Base-by-base conservation (phyloP, 2,329 filamentous ascomycete genomes). In the Sporothrix schenckii region DNA sequence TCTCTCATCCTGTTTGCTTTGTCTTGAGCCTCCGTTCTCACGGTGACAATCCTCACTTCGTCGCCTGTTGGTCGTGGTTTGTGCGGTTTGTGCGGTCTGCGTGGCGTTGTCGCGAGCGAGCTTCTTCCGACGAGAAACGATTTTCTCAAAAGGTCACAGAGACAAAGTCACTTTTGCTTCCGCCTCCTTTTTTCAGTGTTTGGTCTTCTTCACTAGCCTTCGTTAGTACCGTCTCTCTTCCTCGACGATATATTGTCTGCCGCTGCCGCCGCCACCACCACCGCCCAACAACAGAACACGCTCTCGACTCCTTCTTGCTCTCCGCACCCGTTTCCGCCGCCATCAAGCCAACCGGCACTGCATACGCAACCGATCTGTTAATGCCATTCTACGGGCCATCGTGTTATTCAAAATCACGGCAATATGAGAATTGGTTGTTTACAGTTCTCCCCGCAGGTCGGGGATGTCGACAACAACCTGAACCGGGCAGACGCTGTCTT, bases 361-460 rank as follows among this genome's bases (percentile, higher is more conserved):
- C 5, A 6, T n/a, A 6, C 50, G 13, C 41, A 44, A 24, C 50
- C 53, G 10, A 58, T 16, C 24, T 5, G 54, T 58, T 58, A 13
- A 58, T 58, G 27, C 54, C 54, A n/a, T 16, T 16, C 52, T 6
- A 54, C 52, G 13, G 6, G 13, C 24, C 24, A 6, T 30, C 3
- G 10, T 24, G 0, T 16, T 34, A 4, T 9, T 24, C 10, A 3
- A 54, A 30, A 10, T 41, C 19, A 52, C 21, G 14, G 6, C 52
- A 78, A 70, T 24, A 80, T 81, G 75, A 71, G 70, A 54, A 76
- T 76, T 30, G 75, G 67, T 0, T 91, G 89, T 71, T 80, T 93
- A 13, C 91, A 94, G 78, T 92, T 93, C 73, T 86, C 88, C 61
- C 90, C 91, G 14, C 84, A 88, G 76, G 84, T 94, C 56, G 91